phyloP scores from a whole-genome alignment of 139 green algal species.

The Auxenochlorella protothecoides region DNA sequence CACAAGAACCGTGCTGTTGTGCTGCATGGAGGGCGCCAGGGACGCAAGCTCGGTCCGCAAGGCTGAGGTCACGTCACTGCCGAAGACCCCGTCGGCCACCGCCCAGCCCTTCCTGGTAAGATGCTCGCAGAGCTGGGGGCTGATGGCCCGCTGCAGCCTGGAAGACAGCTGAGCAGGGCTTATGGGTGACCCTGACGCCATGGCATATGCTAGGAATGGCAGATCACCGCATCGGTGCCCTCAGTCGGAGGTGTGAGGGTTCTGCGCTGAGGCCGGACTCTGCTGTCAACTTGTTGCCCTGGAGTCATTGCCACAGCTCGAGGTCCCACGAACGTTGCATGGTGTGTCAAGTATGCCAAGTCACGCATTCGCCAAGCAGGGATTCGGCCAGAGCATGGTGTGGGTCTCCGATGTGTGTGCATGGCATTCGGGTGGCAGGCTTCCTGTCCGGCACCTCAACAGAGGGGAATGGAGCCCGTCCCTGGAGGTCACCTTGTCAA shows the following conservation, averaged over 20 bases:
- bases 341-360: too few relatives aligned
- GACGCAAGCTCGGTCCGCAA: constrained; percentile 29
- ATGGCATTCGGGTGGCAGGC: too few relatives aligned
- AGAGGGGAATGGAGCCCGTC: too few relatives aligned
- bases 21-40: constrained; percentile 34
- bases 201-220: background rate
- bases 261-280: too few relatives aligned
- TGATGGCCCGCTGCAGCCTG: constrained; percentile 8
- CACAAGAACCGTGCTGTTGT: constrained; percentile 60
- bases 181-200: background rate
- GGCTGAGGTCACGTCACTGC: background rate
- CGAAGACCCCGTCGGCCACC: constrained; percentile 40
- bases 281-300: background rate
- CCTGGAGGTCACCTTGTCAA: too few relatives aligned
- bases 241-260: background rate
- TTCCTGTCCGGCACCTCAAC: too few relatives aligned
- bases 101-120: constrained; percentile 29
- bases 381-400: too few relatives aligned
- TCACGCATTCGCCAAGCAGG: too few relatives aligned
- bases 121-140: constrained; percentile 10
- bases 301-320: background rate
- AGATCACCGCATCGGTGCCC: background rate
- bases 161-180: background rate
- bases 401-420: too few relatives aligned
- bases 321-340: too few relatives aligned